Evolutionary conservation across 140 eudicot species (phyloP), one percentile per base, ranked within the genome.

Genomic region (Oenanthe javanica): DNA sequence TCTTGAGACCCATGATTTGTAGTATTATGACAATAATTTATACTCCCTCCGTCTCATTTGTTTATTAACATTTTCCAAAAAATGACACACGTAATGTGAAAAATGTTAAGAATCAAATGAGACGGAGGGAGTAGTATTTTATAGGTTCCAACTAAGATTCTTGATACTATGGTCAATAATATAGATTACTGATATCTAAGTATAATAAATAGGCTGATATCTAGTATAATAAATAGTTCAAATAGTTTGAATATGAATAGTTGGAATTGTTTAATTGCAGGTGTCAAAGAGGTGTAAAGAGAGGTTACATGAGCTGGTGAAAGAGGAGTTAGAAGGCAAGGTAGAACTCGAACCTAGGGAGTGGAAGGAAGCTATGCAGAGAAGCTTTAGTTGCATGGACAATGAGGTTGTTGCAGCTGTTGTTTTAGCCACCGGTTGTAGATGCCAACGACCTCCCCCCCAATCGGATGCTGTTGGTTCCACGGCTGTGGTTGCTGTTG

Each of bases 381-480:
- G 49, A 77, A 91, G 96, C 86, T 93, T 90, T 81, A 57, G 59
- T 10, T 79, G 79, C 46, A 90, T 93, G 97, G 98, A 93, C 10
- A 72, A 82, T 51, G 98, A 93, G 48, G 92, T 85, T 9, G 31
- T 55, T 13, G 79, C 81, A 43, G 76, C 84, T 52, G 80, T 72
- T 0, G 4, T 77, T 12, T 12, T 48, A 5, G 79, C 19, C 19
- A 45, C 83, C 31, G 81, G 64, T 59, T 93, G 98, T 79, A 82
- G 86, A 49, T 93, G 98, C 77, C 94, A 88, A 81, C 90, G 90
- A 4, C 97, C 85, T 55, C 79, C 91, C 1, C 91, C 93, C 21
- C 86, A 88, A 80, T 88, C 92, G 2, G 91, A 90, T n/a, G 91
- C 92, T 4, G 98, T 93, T n/a, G 98, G 98, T 49, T 93, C 98